A percentile compares a stretch with the other conserved stretches of the same genome.
These are phyloP conservation scores for Penicillium waksmanii DNA, from an alignment of 495 filamentous ascomycete genomes.

Conservation along the genomic window DNA sequence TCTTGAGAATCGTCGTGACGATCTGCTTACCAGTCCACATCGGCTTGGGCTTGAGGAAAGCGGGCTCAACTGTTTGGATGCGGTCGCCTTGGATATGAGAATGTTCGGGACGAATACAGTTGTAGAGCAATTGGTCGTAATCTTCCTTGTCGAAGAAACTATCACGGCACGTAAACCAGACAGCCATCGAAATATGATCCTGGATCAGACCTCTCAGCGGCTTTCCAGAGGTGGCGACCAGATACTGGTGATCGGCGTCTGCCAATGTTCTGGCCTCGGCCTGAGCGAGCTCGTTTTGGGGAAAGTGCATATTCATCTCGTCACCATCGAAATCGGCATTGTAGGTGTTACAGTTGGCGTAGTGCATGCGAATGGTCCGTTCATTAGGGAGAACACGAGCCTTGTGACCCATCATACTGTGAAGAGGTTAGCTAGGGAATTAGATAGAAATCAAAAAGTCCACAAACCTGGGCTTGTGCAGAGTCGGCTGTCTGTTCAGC, in stretches of 20 bases:
- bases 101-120: constrained; percentile 84
- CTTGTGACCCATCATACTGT: constrained; percentile 91
- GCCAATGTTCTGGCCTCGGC: constrained; percentile 90
- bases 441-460: not conserved
- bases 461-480: constrained; percentile 75
- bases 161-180: constrained; percentile 87
- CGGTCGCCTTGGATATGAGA: constrained; percentile 72
- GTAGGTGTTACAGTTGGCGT: constrained; percentile 99
- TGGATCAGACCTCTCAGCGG: constrained; percentile 96
- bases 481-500: constrained; percentile 99
- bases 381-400: constrained; percentile 90
- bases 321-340: constrained; percentile 99
- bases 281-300: constrained; percentile 92
- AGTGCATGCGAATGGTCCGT: constrained; percentile 98
- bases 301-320: constrained; percentile 99
- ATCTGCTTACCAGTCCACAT: constrained; percentile 99
- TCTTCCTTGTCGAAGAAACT: constrained; percentile 88
- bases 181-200: constrained; percentile 95
- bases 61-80: constrained; percentile 78
- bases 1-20: constrained; percentile 89
- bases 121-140: constrained; percentile 91
- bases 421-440: not conserved
- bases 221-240: constrained; percentile 91
- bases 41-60: constrained; percentile 76
- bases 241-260: constrained; percentile 96